These are phyloP conservation scores for Eragrostis curvula DNA, from an alignment of 176 grass and related monocot genomes.

Conservation along the genomic window DNA sequence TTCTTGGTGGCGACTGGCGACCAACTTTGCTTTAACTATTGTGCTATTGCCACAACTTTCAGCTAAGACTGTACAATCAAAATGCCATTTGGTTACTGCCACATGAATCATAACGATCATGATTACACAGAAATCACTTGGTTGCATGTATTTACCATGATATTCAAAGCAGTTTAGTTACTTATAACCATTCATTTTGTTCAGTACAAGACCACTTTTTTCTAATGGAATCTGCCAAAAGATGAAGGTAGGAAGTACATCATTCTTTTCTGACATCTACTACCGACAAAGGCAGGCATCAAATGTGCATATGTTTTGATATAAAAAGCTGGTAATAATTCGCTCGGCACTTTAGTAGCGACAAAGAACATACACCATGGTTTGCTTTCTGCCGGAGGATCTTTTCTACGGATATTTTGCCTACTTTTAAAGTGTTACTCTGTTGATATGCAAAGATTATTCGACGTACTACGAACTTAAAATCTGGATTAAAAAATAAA, in stretches of 20 bases:
- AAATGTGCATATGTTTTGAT: conserved; percentile 34
- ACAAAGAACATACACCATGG: conserved; percentile 37
- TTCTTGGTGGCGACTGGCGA: conserved; percentile 4
- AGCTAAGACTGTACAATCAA: conserved; percentile 17
- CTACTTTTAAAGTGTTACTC: conserved; percentile 19
- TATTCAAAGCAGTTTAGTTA: neutral
- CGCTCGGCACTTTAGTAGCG: conserved; percentile 31
- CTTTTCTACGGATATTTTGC: conserved; percentile 48
- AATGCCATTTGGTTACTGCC: conserved; percentile 32
- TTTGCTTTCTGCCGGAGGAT: conserved; percentile 56
- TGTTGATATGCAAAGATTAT: conserved; percentile 37
- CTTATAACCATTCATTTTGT: neutral
- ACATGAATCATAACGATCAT: conserved; percentile 38
- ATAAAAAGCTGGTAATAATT: conserved; percentile 40
- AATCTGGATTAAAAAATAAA: neutral
- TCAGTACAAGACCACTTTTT: neutral
- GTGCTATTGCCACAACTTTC: conserved; percentile 30
- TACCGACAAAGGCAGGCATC: conserved; percentile 35
- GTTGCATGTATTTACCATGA: conserved; percentile 2
- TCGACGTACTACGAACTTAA: conserved; percentile 23
- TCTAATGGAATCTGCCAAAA: conserved; percentile 33
- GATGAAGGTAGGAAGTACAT: conserved; percentile 22
- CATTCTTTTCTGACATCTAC: conserved; percentile 9
- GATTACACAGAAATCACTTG: conserved; percentile 30
- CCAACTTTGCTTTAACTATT: conserved; percentile 37